phyloP scores from a whole-genome alignment of 1,284 basidiomycete species.

The Microstroma glucosiphilum region DNA sequence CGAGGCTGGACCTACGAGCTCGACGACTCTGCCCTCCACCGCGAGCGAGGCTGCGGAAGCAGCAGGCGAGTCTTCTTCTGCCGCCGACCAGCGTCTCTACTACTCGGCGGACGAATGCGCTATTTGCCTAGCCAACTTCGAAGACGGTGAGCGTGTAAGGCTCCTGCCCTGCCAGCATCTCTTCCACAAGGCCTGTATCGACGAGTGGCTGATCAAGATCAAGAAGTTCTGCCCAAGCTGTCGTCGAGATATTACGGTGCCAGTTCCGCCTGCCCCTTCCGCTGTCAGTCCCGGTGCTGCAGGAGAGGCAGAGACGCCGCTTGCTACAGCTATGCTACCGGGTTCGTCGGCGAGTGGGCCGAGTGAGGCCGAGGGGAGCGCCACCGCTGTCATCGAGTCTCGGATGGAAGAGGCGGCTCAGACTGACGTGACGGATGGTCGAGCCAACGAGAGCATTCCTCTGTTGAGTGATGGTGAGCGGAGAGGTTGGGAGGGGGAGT shows the following conservation, averaged over 20 bases:
- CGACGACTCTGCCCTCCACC: not conserved
- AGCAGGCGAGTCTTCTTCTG: constrained; percentile 1
- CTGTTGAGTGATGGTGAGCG: too few species aligned
- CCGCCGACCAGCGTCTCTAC: constrained; percentile 5
- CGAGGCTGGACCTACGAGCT: not conserved
- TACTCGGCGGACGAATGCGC: constrained; percentile 40
- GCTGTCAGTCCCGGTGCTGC: not conserved
- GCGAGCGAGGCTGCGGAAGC: not conserved
- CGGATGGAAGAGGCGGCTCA: constrained; percentile 3
- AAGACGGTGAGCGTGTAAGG: constrained; percentile 44
- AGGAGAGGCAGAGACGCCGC: not conserved
- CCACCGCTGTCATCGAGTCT: not conserved
- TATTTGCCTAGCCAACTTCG: constrained; percentile 46
- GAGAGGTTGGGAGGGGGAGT: too few species aligned
- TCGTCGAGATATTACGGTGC: constrained; percentile 44
- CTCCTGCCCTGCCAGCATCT: constrained; percentile 48
- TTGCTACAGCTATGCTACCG: constrained; percentile 16
- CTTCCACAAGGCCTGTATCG: constrained; percentile 46
- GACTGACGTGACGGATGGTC: not conserved
- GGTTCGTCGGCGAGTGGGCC: constrained; percentile 13
- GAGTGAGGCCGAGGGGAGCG: constrained; percentile 20
- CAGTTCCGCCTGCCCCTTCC: constrained; percentile 25
- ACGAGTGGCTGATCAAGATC: constrained; percentile 44
- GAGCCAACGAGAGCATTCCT: not conserved
- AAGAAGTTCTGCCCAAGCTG: constrained; percentile 50